phyloP scores from a whole-genome alignment of 2,329 filamentous ascomycete genomes.

The Mycosphaerelloides madeirae region DNA sequence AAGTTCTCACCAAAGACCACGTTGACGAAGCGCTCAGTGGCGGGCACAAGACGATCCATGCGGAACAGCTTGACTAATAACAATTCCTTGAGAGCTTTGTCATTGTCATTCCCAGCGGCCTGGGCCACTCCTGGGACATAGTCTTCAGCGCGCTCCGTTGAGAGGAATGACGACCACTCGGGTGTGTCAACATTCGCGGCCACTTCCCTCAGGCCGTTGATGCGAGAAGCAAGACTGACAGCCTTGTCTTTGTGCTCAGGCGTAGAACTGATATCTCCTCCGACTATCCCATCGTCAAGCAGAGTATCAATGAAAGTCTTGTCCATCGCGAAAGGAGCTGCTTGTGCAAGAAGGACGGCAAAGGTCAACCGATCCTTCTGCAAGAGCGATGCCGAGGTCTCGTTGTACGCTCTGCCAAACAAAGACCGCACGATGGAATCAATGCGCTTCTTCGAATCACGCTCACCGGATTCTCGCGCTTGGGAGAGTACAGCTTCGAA shows the following conservation, averaged over 20 bases:
- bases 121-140: constrained; percentile 74
- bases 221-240: constrained; percentile 62
- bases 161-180: constrained; percentile 77
- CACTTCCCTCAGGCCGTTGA: constrained; percentile 68
- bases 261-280: constrained; percentile 72
- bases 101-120: constrained; percentile 50
- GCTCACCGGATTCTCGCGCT: constrained; percentile 68
- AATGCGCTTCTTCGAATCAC: constrained; percentile 59
- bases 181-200: constrained; percentile 58
- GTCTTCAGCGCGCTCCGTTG: constrained; percentile 81
- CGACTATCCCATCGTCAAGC: constrained; percentile 70
- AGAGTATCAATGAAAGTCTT: constrained; percentile 81
- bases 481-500: constrained; percentile 86
- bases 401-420: constrained; percentile 85
- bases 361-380: constrained; percentile 93
- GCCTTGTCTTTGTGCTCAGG: constrained; percentile 61
- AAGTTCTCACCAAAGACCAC: constrained; percentile 79
- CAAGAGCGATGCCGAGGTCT: constrained; percentile 85
- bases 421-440: constrained; percentile 88
- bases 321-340: constrained; percentile 94
- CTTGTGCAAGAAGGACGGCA: constrained; percentile 90
- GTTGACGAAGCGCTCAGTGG: constrained; percentile 83
- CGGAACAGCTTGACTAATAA: constrained; percentile 91
- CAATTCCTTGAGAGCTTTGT: constrained; percentile 76
- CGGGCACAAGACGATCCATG: constrained; percentile 89